These are phyloP conservation scores for Scheffersomyces amazonensis DNA, from an alignment of 805 yeast species.

Conservation along the genomic window DNA sequence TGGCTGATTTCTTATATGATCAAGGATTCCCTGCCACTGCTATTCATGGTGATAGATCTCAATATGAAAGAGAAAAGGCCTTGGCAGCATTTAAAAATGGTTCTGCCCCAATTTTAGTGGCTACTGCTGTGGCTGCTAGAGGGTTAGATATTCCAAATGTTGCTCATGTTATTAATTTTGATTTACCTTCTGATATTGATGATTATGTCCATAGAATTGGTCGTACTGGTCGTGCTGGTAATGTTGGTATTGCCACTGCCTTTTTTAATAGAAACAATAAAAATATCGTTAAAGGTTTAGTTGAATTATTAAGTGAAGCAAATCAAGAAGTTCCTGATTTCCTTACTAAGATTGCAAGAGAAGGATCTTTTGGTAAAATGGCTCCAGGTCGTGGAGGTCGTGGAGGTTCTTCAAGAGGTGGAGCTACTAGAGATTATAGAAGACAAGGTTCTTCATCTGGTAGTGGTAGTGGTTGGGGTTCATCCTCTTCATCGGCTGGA, in stretches of 20 bases:
- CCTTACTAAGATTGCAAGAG: constrained; percentile 77
- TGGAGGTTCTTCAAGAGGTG: constrained; percentile 57
- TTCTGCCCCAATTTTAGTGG: constrained; percentile 89
- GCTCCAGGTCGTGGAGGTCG: constrained; percentile 37
- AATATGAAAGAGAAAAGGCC: constrained; percentile 96
- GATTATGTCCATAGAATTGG: constrained; percentile 99
- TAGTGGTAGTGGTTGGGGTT: constrained; percentile 25
- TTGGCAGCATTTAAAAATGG: constrained; percentile 91
- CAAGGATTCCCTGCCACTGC: constrained; percentile 96
- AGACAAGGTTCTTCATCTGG: constrained; percentile 30
- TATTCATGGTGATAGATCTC: constrained; percentile 99
- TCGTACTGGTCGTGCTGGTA: constrained; percentile 99
- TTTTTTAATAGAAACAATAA: constrained; percentile 95
- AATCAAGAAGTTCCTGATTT: constrained; percentile 97
- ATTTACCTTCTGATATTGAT: constrained; percentile 94
- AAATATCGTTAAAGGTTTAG: constrained; percentile 81
- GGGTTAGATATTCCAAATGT: constrained; percentile 99
- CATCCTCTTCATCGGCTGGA: constrained; percentile 11
- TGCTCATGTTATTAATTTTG: constrained; percentile 95
- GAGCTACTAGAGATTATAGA: constrained; percentile 50
- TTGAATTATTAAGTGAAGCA: constrained; percentile 88
- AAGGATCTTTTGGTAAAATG: constrained; percentile 55
- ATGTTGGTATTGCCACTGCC: constrained; percentile 97
- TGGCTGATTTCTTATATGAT: constrained; percentile 86
- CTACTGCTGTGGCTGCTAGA: constrained; percentile 99